Conservation (phyloP, 768 basidiomycete species). For the Podaxis rugospora region DNA sequence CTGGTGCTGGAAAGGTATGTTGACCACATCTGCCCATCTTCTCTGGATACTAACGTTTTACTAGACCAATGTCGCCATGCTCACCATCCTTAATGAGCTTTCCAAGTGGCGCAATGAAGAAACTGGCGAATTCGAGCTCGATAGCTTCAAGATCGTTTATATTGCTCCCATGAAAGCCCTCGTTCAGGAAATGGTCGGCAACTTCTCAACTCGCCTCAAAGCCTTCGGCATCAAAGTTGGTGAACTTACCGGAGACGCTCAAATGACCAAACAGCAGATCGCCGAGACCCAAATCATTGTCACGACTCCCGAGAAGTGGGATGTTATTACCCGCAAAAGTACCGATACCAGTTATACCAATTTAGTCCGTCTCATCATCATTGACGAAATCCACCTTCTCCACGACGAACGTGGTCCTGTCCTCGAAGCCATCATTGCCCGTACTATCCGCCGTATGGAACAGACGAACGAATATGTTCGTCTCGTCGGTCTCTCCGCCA, state of each 20-base stretch:
- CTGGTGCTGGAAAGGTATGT: slow-evolving; percentile 94
- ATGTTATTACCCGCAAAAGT: slow-evolving; percentile 97
- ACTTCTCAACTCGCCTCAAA: slow-evolving; percentile 76
- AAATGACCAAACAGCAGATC: slow-evolving; percentile 98
- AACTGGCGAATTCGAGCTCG: slow-evolving; percentile 77
- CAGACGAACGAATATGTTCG: slow-evolving; percentile 92
- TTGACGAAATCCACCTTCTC: slow-evolving; percentile 96
- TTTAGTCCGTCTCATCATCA: slow-evolving; percentile 92
- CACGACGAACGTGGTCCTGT: slow-evolving; percentile 99
- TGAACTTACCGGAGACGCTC: slow-evolving; percentile 94
- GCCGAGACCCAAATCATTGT: slow-evolving; percentile 97
- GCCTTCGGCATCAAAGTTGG: slow-evolving; percentile 77
- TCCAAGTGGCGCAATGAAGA: slow-evolving; percentile 80
- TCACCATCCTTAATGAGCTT: slow-evolving; percentile 90
- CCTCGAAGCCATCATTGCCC: slow-evolving; percentile 83
- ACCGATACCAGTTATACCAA: slow-evolving; percentile 97
- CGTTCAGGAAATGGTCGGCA: slow-evolving; percentile 98
- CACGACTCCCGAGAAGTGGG: slow-evolving; percentile 99
- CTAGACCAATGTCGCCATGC: slow-evolving; percentile 97
- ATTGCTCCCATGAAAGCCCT: slow-evolving; percentile 99
- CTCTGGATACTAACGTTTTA: slow-evolving; percentile 15
- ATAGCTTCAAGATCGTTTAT: slow-evolving; percentile 95
- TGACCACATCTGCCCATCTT: not conserved
- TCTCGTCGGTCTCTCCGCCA: slow-evolving; percentile 92
- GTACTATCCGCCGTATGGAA: slow-evolving; percentile 92